These are phyloP conservation scores for Phytophthora meadii DNA, from an alignment of 352 stramenopile genomes.

Conservation along the genomic window DNA sequence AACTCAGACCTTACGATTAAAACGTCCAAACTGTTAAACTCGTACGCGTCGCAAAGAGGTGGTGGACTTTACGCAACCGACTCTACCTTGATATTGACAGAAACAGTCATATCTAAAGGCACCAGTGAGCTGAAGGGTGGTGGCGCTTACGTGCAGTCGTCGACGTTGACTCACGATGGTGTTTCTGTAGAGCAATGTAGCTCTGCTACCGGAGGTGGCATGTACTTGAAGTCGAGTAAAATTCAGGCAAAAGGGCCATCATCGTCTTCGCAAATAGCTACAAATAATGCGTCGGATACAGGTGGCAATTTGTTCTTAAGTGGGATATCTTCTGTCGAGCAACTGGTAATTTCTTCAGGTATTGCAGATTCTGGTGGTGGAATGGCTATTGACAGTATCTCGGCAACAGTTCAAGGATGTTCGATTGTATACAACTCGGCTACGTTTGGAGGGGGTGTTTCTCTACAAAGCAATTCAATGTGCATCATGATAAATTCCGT, in stretches of 20 bases:
- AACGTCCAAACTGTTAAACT: slow-evolving; percentile 12
- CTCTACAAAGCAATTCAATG: slow-evolving; percentile 9
- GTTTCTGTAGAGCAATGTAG: slow-evolving; percentile 32
- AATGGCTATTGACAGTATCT: slow-evolving; percentile 9
- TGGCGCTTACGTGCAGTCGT: slow-evolving; percentile 41
- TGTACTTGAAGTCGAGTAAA: slow-evolving; percentile 35
- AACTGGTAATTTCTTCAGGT: slow-evolving; percentile 21
- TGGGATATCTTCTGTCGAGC: slow-evolving; percentile 9
- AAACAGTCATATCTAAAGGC: slow-evolving; percentile 5
- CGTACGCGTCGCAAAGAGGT: slow-evolving; percentile 25
- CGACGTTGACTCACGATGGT: slow-evolving; percentile 33
- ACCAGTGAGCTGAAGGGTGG: slow-evolving; percentile 24
- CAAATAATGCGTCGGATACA: slow-evolving; percentile 1
- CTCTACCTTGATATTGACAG: slow-evolving; percentile 16
- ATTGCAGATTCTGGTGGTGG: slow-evolving; percentile 20
- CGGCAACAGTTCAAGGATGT: slow-evolving; percentile 16
- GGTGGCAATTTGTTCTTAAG: slow-evolving; percentile 31
- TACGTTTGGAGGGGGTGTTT: slow-evolving; percentile 23
- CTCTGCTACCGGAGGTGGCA: slow-evolving; percentile 42
- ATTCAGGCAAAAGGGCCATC: slow-evolving; percentile 4
- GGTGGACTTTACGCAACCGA: slow-evolving; percentile 36
- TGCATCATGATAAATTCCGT: slow-evolving; percentile 14
- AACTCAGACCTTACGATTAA: slow-evolving; percentile 13
- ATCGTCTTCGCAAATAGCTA: slow-evolving; percentile 20
- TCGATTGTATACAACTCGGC: slow-evolving; percentile 23